Conservation (phyloP, 345 rosid genomes). For the Citrus sp. region DNA sequence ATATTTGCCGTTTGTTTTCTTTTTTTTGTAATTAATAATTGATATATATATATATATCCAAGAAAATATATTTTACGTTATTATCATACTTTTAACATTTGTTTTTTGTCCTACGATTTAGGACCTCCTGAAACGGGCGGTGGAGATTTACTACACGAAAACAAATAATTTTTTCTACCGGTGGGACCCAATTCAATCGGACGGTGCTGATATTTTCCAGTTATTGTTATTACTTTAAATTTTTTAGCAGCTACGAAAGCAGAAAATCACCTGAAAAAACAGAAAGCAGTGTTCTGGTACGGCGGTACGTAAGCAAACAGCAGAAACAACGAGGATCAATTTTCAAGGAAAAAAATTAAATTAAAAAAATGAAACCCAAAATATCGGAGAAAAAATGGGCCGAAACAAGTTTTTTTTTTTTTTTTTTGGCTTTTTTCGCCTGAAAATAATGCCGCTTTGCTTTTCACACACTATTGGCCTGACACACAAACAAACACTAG, state of each 20-base stretch:
- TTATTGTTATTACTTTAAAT: neutral
- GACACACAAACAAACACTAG: neutral
- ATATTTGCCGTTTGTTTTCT: conserved; percentile 29
- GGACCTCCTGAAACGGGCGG: neutral
- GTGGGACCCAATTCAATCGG: conserved; percentile 8
- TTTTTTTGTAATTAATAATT: conserved; percentile 39
- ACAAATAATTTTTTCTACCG: neutral
- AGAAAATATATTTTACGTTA: neutral
- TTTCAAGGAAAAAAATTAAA: neutral
- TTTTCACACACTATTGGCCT: neutral
- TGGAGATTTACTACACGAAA: neutral
- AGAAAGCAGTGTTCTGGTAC: conserved; percentile 2
- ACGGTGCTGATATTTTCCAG: neutral
- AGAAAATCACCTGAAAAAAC: neutral
- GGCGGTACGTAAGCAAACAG: conserved; percentile 5
- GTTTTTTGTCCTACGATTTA: neutral
- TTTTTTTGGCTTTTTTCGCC: too few relatives aligned
- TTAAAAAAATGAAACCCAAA: neutral
- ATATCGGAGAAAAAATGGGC: neutral
- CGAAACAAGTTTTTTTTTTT: neutral
- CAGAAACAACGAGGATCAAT: conserved; percentile 4
- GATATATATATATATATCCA: neutral
- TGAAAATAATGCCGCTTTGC: conserved; percentile 16
- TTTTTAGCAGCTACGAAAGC: neutral
- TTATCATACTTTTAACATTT: too few relatives aligned